These are phyloP conservation scores for Avena insularis DNA, from an alignment of 176 grass and related monocot genomes.

Conservation along the genomic window DNA sequence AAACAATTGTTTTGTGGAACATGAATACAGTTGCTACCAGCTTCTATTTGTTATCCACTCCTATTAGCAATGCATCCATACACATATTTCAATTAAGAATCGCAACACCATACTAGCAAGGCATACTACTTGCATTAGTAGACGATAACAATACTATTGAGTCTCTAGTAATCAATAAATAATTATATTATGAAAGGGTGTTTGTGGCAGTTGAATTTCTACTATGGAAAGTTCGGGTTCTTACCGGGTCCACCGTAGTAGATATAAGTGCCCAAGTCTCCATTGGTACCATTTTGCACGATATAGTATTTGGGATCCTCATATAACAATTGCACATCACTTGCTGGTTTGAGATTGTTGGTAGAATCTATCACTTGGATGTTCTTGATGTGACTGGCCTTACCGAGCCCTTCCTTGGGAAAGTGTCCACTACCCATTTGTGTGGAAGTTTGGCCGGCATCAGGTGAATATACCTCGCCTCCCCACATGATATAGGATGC, in stretches of 20 bases:
- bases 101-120: background rate
- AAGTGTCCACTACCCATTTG: constrained; percentile 86
- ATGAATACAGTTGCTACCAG: background rate
- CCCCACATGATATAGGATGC: constrained; percentile 82
- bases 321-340: constrained; percentile 53
- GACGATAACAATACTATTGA: background rate
- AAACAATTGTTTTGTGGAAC: background rate
- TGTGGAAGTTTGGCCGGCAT: constrained; percentile 73
- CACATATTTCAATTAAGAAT: background rate
- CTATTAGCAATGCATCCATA: background rate
- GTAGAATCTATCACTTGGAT: constrained; percentile 71
- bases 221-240: constrained; percentile 71
- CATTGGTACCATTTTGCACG: constrained; percentile 77
- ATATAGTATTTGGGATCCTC: constrained; percentile 78
- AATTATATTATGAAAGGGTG: background rate
- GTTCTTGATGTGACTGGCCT: constrained; percentile 76
- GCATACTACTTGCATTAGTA: background rate
- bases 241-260: constrained; percentile 81
- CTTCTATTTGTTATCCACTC: background rate
- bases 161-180: background rate
- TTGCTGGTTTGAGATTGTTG: constrained; percentile 61
- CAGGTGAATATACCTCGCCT: constrained; percentile 72
- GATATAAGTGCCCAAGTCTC: constrained; percentile 68
- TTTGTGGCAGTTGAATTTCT: background rate
- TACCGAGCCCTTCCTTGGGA: constrained; percentile 72